A percentile compares a stretch with the other conserved stretches of the same genome.
Conservation (phyloP, 768 basidiomycete genomes). For the Postia placenta region DNA sequence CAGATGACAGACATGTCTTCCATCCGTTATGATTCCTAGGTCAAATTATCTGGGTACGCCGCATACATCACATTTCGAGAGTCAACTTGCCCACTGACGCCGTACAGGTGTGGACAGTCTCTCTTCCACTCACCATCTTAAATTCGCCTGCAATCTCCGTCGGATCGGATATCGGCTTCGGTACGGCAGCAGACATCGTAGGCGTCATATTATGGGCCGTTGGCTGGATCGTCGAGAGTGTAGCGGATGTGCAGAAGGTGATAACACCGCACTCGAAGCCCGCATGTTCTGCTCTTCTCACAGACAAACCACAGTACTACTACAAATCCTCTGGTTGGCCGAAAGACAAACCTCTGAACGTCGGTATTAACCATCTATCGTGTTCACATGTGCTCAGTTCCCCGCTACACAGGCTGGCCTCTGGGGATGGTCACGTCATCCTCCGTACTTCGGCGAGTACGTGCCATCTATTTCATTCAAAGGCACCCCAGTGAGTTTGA, state of each 20-base stretch:
- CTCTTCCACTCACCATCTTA: slow-evolving; percentile 56
- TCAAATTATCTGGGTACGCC: slow-evolving; percentile 55
- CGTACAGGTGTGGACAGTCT: slow-evolving; percentile 50
- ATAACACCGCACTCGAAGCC: too few relatives aligned
- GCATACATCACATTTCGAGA: not conserved
- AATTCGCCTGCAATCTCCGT: slow-evolving; percentile 62
- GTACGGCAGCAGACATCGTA: slow-evolving; percentile 55
- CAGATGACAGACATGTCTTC: too few relatives aligned
- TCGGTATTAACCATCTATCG: slow-evolving; percentile 17
- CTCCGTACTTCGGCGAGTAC: slow-evolving; percentile 65
- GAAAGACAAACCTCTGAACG: slow-evolving; percentile 43
- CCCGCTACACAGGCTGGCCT: slow-evolving; percentile 36
- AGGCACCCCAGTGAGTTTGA: not conserved
- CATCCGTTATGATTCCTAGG: too few relatives aligned
- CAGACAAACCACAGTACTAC: slow-evolving; percentile 29
- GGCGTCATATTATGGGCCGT: slow-evolving; percentile 57
- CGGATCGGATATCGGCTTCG: slow-evolving; percentile 51
- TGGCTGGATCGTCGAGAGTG: slow-evolving; percentile 50
- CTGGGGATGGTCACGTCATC: slow-evolving; percentile 58
- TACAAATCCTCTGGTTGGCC: slow-evolving; percentile 47
- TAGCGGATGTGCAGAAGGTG: slow-evolving; percentile 57
- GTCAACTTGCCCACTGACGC: slow-evolving; percentile 5
- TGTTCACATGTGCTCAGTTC: too few relatives aligned
- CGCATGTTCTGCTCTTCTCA: too few relatives aligned
- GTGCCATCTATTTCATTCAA: slow-evolving; percentile 8